phyloP scores from a whole-genome alignment of 805 yeast species.

The Hanseniaspora taiwanica region DNA sequence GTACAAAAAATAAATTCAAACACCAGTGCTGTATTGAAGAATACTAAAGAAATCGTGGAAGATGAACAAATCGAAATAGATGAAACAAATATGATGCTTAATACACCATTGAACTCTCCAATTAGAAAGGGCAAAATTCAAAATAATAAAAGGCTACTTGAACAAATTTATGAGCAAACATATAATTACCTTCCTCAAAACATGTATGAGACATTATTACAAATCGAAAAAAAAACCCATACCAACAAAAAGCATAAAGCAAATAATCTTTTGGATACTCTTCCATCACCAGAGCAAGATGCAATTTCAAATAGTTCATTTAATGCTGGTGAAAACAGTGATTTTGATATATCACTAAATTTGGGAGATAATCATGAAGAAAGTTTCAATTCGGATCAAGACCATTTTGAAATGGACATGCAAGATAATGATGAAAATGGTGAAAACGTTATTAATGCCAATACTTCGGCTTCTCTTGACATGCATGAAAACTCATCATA shows the following conservation, averaged over 20 bases:
- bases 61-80: slow-evolving; percentile 13
- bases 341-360: slow-evolving; percentile 15
- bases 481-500: slow-evolving; percentile 1
- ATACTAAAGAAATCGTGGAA: slow-evolving; percentile 5
- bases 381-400: slow-evolving; percentile 1
- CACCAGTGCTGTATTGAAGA: slow-evolving; percentile 1
- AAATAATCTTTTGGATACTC: background rate
- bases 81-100: background rate
- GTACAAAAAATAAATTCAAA: background rate
- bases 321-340: background rate
- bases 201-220: slow-evolving; percentile 9
- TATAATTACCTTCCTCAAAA: slow-evolving; percentile 11
- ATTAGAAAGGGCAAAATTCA: background rate
- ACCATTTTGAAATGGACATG: slow-evolving; percentile 5
- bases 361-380: slow-evolving; percentile 10
- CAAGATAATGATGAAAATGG: slow-evolving; percentile 9
- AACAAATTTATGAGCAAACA: slow-evolving; percentile 6
- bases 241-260: slow-evolving; percentile 12
- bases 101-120: slow-evolving; percentile 1
- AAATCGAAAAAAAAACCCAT: slow-evolving; percentile 6
- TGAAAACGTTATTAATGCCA: slow-evolving; percentile 1
- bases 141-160: slow-evolving; percentile 3
- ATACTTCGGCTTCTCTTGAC: background rate
- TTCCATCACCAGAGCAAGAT: slow-evolving; percentile 6
- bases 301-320: background rate